Evolutionary conservation across 768 basidiomycete genomes (phyloP).

Genomic region (Fistulinella prunicolor): DNA sequence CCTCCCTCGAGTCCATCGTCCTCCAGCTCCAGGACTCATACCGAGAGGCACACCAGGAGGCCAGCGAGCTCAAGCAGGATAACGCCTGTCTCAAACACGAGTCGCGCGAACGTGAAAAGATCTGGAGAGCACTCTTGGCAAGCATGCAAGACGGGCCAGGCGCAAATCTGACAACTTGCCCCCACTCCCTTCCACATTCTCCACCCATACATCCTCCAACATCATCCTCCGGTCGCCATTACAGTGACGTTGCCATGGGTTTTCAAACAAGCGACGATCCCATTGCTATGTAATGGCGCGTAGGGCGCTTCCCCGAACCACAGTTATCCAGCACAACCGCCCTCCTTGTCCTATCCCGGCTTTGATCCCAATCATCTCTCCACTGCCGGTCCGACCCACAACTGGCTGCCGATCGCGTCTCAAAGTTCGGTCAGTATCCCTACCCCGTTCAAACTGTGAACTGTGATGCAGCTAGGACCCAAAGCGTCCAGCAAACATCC

Average conservation of each 20-base stretch:
- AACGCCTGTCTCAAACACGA: conserved; percentile 62
- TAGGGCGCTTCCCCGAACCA: conserved; percentile 40
- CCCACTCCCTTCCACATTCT: conserved; percentile 44
- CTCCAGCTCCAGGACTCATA: conserved; percentile 80
- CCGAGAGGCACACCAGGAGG: conserved; percentile 61
- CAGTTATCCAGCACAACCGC: conserved; percentile 45
- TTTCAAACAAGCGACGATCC: conserved; percentile 52
- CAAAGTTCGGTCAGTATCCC: conserved; percentile 53
- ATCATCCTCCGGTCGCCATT: conserved; percentile 36
- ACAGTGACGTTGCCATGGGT: conserved; percentile 40
- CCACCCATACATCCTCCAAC: conserved; percentile 32
- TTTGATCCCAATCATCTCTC: conserved; percentile 34
- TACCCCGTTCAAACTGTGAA: conserved; percentile 37
- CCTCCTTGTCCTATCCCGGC: conserved; percentile 40
- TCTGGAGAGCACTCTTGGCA: conserved; percentile 71
- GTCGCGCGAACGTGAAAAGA: conserved; percentile 68
- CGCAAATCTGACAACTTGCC: conserved; percentile 52
- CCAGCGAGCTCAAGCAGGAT: conserved; percentile 61
- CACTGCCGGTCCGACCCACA: conserved; percentile 28
- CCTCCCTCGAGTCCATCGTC: conserved; percentile 81
- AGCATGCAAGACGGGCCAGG: conserved; percentile 55
- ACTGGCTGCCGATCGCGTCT: conserved; percentile 39
- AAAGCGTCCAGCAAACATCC: conserved; percentile 29
- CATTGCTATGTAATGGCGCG: conserved; percentile 41
- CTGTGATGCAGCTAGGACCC: conserved; percentile 31